Base-by-base conservation (phyloP, 176 grass and related monocot genomes). In the Themeda triandra region DNA sequence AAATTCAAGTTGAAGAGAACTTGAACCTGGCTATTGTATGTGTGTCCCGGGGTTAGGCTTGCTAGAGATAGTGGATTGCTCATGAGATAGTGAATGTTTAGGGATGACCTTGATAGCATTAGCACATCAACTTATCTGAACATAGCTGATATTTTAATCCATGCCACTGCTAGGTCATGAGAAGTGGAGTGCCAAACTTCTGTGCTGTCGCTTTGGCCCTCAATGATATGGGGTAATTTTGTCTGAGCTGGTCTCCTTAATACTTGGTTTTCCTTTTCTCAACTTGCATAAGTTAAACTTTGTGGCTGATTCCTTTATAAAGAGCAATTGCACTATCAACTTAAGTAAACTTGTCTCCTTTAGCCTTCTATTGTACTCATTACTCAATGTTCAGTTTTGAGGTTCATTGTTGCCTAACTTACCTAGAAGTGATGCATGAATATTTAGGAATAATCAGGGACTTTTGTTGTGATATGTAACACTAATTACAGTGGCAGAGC, bases 181-280 rank as follows among this genome's bases (percentile, higher is more conserved):
- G 88, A 92, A 98, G 96, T 40, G 96, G 96, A 85, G 75, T 95
- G 63, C 96, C 93, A 65, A 98, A 98, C 83, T 98, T 98, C 74
- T 98, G 93, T 81, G 91, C 91, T 69, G 96, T 98, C 85, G 96
- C 96, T 83, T 92, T 98, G 92, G 91, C 93, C 73, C 91, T 98
- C 69, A 84, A 81, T 77, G 93, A 98, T 88, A 87, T 95, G 85
- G 96, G 96, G 93, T 98, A 90, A 88, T 71, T 76, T 79, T 59
- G 29, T 80, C 31, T 89, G 49, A 79, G 51, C 31, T 77, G 46
- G 33, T 63, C 66, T 25, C 19, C 24, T 86, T 70, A 72, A 23
- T 79, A 59, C 27, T 75, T 65, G 17, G 10, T 45, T 80, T 59
- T 72, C 70, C n/a, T 76, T 45, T 40, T 8, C 19, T 41, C 78